Evolutionary conservation across 768 basidiomycete species (phyloP), one percentile per base, ranked within the genome.

Genomic region (Amanita exitialis): DNA sequence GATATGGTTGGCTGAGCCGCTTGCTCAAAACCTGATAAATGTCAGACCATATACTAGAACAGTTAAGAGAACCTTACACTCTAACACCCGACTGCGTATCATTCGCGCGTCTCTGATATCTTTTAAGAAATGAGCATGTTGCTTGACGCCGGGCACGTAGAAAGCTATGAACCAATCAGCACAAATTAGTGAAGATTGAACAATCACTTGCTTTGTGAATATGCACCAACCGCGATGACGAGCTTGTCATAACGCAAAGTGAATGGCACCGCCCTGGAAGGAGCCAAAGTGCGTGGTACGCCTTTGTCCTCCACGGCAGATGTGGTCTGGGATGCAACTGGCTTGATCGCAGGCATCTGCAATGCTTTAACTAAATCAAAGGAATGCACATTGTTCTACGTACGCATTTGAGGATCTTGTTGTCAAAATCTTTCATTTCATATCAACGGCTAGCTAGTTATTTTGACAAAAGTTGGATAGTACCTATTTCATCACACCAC

Each of bases 211-310:
- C 89, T 92, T 62, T 91, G 88, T 2, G 78, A 80, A 66, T 92
- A 92, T 42, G 86, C 85, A 2, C 91, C 91, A 1, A 90, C 89
- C 6, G 87, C 82, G 44, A 94, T 80, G 49, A 93, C 79, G 10
- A 93, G 74, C 61, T 86, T 89, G 65, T 93, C 90, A 59, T 86
- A 92, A 16, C 67, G 64, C 39, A 91, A 44, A 7, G 73, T 70
- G 62, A 87, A 90, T 6, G 72, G 65, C 25, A 41, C 56, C 23
- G 43, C 28, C n/a, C 25, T 50, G 51, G 25, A 21, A 30, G 7
- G 38, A 10, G 51, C 50, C 15, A 58, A 15, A 28, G 23, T 21
- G 28, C 16, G 49, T 32, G 42, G 48, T 27, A 20, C 15, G 13
- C 28, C 25, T 41, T 49, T 18, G 3, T 15, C 23, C 13, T 37